phyloP scores from a whole-genome alignment of 75 land plant genomes.

The Larix kaempferi region DNA sequence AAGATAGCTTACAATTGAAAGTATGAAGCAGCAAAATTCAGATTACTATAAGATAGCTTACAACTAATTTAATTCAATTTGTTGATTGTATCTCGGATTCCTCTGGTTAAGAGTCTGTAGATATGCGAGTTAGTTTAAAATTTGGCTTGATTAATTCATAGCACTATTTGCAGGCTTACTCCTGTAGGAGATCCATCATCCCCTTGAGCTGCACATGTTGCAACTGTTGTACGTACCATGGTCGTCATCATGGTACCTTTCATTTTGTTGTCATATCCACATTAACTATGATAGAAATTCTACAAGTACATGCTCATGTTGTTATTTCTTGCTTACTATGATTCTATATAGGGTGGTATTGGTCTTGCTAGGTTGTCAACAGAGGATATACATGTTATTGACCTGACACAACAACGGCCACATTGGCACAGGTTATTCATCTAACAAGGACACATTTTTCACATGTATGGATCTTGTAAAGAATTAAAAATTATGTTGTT shows the following conservation, averaged over 20 bases:
- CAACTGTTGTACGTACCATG: constrained; percentile 96
- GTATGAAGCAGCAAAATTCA: no score
- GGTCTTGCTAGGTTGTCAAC: constrained; percentile 96
- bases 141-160: neutral
- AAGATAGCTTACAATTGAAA: no score
- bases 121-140: neutral
- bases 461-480: neutral
- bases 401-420: constrained; percentile 89
- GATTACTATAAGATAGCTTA: no score
- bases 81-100: neutral
- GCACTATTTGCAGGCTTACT: constrained; percentile 46
- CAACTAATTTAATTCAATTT: neutral
- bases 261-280: neutral
- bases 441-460: neutral
- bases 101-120: neutral
- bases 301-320: neutral
- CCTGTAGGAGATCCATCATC: constrained; percentile 89
- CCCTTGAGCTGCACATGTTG: constrained; percentile 93
- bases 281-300: neutral
- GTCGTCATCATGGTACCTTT: no score
- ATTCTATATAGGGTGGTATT: constrained; percentile 81
- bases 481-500: neutral
- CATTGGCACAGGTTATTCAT: constrained; percentile 89
- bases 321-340: constrained; percentile 4
- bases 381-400: constrained; percentile 99